Base-by-base conservation (phyloP, 2,329 filamentous ascomycete species). In the Ampelomyces quisqualis region DNA sequence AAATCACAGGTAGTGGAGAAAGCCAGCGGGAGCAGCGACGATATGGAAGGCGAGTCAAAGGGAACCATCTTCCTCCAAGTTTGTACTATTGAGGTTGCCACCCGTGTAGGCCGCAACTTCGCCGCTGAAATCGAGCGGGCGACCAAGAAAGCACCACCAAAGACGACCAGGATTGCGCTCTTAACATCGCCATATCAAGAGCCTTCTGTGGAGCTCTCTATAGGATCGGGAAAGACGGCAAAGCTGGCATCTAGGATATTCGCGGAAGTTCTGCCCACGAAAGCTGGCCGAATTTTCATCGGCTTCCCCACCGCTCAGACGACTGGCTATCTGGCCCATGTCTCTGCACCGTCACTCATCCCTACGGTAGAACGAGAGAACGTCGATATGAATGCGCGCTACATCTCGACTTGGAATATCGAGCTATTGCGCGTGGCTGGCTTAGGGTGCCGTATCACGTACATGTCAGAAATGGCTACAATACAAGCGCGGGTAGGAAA, bases 301-400 rank as follows among this genome's bases (percentile, higher is more conserved):
- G 93, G 93, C 0, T 98, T 98, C 62, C 91, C 93, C 3, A 98
- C 93, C 1, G 90, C 91, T 55, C 93, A 98, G 71, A 98, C 93
- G 0, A 98, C 94, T 0, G 93, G 91, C 39, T 83, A 91, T 19
- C 87, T 91, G 11, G 86, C 94, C 64, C 93, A 98, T 67, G 86
- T 98, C 20, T 97, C 91, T 9, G 93, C 93, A 0, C 93, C 90
- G 1, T 96, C 91, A 0, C 84, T 98, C 10, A 98, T 98, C 42
- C 93, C 93, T 0, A 98, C 93, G 0, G 94, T 98, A 2, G 93
- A 98, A 69, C 83, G 93, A 62, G 93, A 98, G 65, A 93, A 89
- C 38, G 95, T 98, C 43, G 93, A 98, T 67, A 76, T 98, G 49
- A 97, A 98, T 65, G 94, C 93, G 11, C 82, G 90, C 40, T 95